Evolutionary conservation across 2,329 filamentous ascomycete species (phyloP).

Genomic region (Alternaria gaisen): DNA sequence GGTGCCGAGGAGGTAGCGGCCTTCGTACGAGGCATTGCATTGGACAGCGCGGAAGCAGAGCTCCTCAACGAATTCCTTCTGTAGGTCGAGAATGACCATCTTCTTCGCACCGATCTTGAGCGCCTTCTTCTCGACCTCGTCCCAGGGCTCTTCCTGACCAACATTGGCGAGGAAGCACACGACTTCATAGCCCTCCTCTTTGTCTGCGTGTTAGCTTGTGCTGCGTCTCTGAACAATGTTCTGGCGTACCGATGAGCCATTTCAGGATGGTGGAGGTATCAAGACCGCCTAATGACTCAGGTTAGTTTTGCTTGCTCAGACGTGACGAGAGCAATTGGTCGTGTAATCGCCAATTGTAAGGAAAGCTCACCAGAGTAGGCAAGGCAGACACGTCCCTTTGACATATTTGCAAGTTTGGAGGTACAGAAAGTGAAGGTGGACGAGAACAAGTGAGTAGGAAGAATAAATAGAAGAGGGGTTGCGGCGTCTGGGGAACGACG

Average conservation of each 20-base stretch:
- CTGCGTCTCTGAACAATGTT: not conserved
- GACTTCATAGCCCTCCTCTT: constrained; percentile 67
- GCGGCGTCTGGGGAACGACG: constrained; percentile 23
- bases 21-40: constrained; percentile 69
- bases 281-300: constrained; percentile 58
- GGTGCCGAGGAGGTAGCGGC: constrained; percentile 63
- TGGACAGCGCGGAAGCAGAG: constrained; percentile 82
- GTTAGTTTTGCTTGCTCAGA: constrained; percentile 28
- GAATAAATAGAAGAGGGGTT: constrained; percentile 18
- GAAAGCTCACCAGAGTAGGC: constrained; percentile 55
- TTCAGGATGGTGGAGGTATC: constrained; percentile 63
- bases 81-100: constrained; percentile 71
- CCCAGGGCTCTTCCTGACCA: constrained; percentile 68
- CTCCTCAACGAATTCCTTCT: constrained; percentile 80
- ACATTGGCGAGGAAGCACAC: constrained; percentile 65
- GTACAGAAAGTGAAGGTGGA: constrained; percentile 13
- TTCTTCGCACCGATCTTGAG: constrained; percentile 72
- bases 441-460: not conserved
- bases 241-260: constrained; percentile 48
- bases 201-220: constrained; percentile 15
- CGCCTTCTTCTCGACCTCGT: constrained; percentile 74
- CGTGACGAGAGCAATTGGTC: not conserved
- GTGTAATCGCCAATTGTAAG: too few relatives aligned
- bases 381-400: constrained; percentile 58
- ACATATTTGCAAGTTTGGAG: constrained; percentile 34